These are phyloP conservation scores for Cystobasidium pallidum DNA, from an alignment of 1,284 basidiomycete species.

Conservation along the genomic window DNA sequence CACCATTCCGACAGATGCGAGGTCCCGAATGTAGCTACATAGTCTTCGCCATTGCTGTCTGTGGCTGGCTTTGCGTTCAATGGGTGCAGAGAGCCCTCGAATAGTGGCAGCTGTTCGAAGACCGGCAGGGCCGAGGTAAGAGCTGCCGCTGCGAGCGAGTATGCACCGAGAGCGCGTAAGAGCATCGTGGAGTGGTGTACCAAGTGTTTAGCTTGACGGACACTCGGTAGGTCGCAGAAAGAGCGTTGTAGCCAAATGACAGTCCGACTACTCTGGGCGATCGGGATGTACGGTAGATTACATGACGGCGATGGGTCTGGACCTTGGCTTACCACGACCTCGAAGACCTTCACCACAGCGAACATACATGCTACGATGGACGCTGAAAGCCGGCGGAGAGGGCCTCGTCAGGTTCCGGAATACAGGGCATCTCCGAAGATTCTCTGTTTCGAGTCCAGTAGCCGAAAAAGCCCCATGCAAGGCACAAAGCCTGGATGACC, in stretches of 20 bases:
- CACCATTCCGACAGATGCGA: slow-evolving; percentile 40
- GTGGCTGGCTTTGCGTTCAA: slow-evolving; percentile 7
- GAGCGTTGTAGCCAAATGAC: background rate
- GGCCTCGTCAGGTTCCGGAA: background rate
- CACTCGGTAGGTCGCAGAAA: slow-evolving; percentile 2
- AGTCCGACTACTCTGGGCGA: too few relatives aligned
- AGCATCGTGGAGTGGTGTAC: background rate
- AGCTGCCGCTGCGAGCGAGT: background rate
- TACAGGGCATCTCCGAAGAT: background rate
- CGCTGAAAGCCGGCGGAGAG: slow-evolving; percentile 1
- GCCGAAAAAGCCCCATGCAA: background rate
- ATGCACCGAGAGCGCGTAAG: background rate
- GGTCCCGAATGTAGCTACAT: slow-evolving; percentile 20
- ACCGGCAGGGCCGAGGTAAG: slow-evolving; percentile 16
- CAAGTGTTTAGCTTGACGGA: too few relatives aligned
- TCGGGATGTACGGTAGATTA: too few relatives aligned
- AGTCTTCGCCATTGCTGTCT: slow-evolving; percentile 1
- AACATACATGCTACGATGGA: slow-evolving; percentile 19
- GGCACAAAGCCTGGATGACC: slow-evolving; percentile 5
- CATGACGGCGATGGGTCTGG: too few relatives aligned
- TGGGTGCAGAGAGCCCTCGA: slow-evolving; percentile 6
- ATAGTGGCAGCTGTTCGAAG: slow-evolving; percentile 11
- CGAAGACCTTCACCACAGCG: background rate
- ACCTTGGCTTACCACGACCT: background rate
- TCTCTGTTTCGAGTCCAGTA: slow-evolving; percentile 1